Percentiles rank a stretch among this genome's conserved stretches.
phyloP scores from a whole-genome alignment of 257 asterid species.

The Gardenia jasminoides region DNA sequence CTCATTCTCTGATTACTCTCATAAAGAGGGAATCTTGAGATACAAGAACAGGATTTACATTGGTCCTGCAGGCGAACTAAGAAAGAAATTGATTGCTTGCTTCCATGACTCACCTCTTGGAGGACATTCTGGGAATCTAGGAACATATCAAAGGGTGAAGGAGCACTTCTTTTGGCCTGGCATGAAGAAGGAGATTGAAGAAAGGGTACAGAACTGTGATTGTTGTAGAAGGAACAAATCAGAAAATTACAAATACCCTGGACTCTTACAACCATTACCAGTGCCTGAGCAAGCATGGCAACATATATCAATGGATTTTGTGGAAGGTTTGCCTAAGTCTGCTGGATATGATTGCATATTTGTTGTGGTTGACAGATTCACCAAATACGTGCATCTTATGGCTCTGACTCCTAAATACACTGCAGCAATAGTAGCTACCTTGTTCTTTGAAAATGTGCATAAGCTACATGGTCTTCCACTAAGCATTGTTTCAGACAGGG shows the following conservation, averaged over 20 bases:
- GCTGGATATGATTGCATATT: not conserved
- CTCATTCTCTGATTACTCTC: too few relatives aligned
- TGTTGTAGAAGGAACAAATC: not conserved
- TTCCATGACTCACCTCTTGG: not conserved
- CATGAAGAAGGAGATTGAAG: too few relatives aligned
- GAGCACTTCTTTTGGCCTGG: not conserved
- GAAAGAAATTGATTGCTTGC: not conserved
- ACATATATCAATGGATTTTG: not conserved
- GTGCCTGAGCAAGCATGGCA: not conserved
- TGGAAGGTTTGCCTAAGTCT: not conserved
- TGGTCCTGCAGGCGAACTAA: too few relatives aligned
- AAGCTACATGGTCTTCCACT: not conserved
- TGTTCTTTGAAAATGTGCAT: not conserved
- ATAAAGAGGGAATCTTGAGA: too few relatives aligned
- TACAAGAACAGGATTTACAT: too few relatives aligned
- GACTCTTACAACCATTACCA: not conserved
- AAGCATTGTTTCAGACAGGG: conserved; percentile 2
- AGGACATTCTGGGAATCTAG: not conserved
- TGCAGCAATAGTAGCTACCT: not conserved
- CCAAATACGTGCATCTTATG: not conserved
- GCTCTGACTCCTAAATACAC: not conserved
- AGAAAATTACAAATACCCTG: not conserved
- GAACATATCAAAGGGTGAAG: not conserved
- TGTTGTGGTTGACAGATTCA: not conserved
- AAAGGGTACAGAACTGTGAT: fast-evolving